phyloP scores from a whole-genome alignment of 768 basidiomycete species.

The Serpula lacrymans region DNA sequence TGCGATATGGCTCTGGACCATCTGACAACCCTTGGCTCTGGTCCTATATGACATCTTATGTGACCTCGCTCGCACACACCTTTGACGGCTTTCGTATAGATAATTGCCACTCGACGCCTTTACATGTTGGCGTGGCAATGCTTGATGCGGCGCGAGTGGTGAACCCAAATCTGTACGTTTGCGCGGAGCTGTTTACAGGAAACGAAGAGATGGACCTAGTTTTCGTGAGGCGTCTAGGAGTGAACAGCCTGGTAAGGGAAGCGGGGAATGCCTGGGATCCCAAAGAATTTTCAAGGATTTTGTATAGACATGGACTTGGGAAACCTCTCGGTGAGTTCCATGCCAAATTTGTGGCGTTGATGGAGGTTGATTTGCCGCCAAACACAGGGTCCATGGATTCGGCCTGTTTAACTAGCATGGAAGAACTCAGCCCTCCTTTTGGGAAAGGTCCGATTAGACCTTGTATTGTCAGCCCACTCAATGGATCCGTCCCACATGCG shows the following conservation, averaged over 20 bases:
- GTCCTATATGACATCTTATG: conserved; percentile 86
- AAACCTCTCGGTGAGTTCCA: conserved; percentile 78
- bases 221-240: conserved; percentile 88
- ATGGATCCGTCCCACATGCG: conserved; percentile 88
- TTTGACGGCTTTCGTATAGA: conserved; percentile 98
- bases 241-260: conserved; percentile 93
- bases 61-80: conserved; percentile 68
- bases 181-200: conserved; percentile 96
- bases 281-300: conserved; percentile 84
- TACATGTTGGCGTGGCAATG: conserved; percentile 93
- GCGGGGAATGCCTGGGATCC: conserved; percentile 89
- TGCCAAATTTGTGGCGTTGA: not conserved
- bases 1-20: conserved; percentile 84
- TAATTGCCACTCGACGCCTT: conserved; percentile 96
- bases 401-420: conserved; percentile 73
- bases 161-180: conserved; percentile 93
- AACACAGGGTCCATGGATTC: conserved; percentile 84
- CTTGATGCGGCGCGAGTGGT: conserved; percentile 87
- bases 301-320: conserved; percentile 87
- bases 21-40: conserved; percentile 92
- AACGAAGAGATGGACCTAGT: conserved; percentile 89
- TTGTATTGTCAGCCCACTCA: conserved; percentile 73
- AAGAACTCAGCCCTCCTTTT: conserved; percentile 78
- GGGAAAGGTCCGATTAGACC: conserved; percentile 76
- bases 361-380: not conserved